phyloP scores from a whole-genome alignment of 192 early-diverging fungal genomes.

The Backusella parvicylindrica region DNA sequence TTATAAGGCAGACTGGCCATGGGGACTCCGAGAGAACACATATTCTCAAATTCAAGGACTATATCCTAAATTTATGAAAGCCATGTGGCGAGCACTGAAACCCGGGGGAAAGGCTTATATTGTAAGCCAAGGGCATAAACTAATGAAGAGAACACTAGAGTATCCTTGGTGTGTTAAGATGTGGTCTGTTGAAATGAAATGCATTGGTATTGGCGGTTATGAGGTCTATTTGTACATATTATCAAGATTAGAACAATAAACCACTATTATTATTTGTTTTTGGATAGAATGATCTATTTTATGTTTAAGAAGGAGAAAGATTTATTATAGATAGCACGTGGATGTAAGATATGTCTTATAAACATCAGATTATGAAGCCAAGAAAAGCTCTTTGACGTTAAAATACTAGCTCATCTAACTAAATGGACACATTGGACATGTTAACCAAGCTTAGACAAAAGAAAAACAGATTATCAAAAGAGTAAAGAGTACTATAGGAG shows the following conservation, averaged over 20 bases:
- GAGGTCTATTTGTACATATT: slow-evolving; percentile 28
- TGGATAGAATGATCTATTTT: too few relatives aligned
- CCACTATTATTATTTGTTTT: too few relatives aligned
- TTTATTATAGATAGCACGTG: too few relatives aligned
- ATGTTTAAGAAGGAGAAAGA: too few relatives aligned
- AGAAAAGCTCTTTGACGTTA: too few relatives aligned
- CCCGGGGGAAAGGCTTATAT: slow-evolving; percentile 35
- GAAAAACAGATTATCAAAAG: not conserved
- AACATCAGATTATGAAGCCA: too few relatives aligned
- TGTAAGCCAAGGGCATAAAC: slow-evolving; percentile 43
- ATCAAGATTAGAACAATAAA: slow-evolving; percentile 3
- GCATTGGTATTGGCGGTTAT: slow-evolving; percentile 25
- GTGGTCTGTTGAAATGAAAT: slow-evolving; percentile 10
- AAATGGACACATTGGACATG: too few relatives aligned
- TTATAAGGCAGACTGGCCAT: slow-evolving; percentile 24
- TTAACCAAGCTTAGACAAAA: not conserved
- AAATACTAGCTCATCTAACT: too few relatives aligned
- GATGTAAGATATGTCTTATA: too few relatives aligned
- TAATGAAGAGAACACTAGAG: slow-evolving; percentile 36
- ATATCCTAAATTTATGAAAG: slow-evolving; percentile 40
- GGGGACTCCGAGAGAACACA: slow-evolving; percentile 28
- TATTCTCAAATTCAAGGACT: slow-evolving; percentile 23
- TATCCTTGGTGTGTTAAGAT: slow-evolving; percentile 23
- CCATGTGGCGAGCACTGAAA: slow-evolving; percentile 32
- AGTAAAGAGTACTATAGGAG: not conserved